These are phyloP conservation scores for Dioscorea cayenensis DNA, from an alignment of 116 monocot species.

Conservation along the genomic window DNA sequence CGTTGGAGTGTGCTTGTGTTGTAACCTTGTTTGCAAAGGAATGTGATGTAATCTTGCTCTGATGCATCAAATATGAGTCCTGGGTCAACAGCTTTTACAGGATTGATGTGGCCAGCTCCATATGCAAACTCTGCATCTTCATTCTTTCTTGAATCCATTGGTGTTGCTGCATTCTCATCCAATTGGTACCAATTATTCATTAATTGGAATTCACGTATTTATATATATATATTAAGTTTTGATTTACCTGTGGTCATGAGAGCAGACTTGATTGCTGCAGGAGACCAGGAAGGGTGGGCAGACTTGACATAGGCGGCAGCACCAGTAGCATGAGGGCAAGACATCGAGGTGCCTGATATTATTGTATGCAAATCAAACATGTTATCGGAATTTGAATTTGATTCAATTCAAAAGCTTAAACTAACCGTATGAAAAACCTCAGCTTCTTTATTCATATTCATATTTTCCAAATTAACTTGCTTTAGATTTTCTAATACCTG, in stretches of 20 bases:
- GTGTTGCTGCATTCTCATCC: not conserved
- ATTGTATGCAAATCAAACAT: too few species aligned
- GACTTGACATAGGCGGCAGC: conserved; percentile 3
- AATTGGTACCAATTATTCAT: too few species aligned
- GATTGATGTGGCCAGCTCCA: conserved; percentile 10
- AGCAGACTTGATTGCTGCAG: conserved; percentile 6
- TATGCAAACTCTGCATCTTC: conserved; percentile 12
- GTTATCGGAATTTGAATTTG: too few species aligned
- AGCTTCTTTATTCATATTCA: too few species aligned
- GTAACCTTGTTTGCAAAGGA: conserved; percentile 19
- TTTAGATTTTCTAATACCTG: not conserved
- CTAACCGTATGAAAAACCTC: too few species aligned
- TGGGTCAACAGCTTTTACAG: not conserved
- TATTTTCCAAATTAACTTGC: too few species aligned
- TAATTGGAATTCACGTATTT: not conserved
- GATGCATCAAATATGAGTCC: conserved; percentile 10
- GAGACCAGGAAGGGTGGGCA: conserved; percentile 1
- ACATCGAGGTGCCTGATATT: conserved; percentile 1
- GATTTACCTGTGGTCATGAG: conserved; percentile 5
- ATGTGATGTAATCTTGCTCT: conserved; percentile 3
- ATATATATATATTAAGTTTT: not conserved
- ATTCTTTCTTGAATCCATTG: conserved; percentile 3
- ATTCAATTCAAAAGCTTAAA: too few species aligned
- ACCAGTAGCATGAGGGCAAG: conserved; percentile 4
- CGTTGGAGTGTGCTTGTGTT: conserved; percentile 10